Conservation (phyloP, 1,139 yeast species). For the Debaryomyces coudertii region DNA sequence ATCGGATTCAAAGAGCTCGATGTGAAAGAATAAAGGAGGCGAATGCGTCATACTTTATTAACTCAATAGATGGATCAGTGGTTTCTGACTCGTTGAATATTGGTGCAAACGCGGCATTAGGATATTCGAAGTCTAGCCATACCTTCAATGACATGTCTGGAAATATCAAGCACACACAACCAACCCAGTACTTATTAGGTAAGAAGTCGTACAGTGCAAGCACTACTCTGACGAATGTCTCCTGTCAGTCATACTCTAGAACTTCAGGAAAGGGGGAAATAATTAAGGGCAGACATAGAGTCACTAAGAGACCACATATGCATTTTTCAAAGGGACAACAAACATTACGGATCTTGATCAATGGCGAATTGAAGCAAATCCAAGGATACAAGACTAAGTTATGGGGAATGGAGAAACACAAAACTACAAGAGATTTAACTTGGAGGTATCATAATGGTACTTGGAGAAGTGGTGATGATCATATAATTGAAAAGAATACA, state of each 20-base stretch:
- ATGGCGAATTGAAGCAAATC: slow-evolving; percentile 61
- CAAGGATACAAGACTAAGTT: slow-evolving; percentile 72
- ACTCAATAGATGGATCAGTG: slow-evolving; percentile 25
- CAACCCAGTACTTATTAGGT: slow-evolving; percentile 36
- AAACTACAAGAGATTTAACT: slow-evolving; percentile 62
- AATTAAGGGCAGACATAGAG: slow-evolving; percentile 66
- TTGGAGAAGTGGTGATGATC: slow-evolving; percentile 87
- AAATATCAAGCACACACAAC: slow-evolving; percentile 41
- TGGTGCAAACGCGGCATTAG: slow-evolving; percentile 24
- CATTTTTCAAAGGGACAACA: slow-evolving; percentile 51
- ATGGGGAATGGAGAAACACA: slow-evolving; percentile 86
- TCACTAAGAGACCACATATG: slow-evolving; percentile 44
- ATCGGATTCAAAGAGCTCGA: slow-evolving; percentile 45
- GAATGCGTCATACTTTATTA: slow-evolving; percentile 33
- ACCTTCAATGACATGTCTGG: slow-evolving; percentile 37
- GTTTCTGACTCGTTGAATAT: slow-evolving; percentile 17
- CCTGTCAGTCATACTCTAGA: slow-evolving; percentile 24
- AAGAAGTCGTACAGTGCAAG: slow-evolving; percentile 37
- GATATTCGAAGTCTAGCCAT: slow-evolving; percentile 40
- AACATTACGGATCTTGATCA: slow-evolving; percentile 66
- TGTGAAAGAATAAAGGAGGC: slow-evolving; percentile 46
- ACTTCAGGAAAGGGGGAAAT: slow-evolving; percentile 49
- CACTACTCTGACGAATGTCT: slow-evolving; percentile 20
- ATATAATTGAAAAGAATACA: slow-evolving; percentile 62
- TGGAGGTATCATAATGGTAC: slow-evolving; percentile 61